Evolutionary conservation across 768 basidiomycete genomes (phyloP), one percentile per base, ranked within the genome.

Genomic region (Auriscalpium microsporum): DNA sequence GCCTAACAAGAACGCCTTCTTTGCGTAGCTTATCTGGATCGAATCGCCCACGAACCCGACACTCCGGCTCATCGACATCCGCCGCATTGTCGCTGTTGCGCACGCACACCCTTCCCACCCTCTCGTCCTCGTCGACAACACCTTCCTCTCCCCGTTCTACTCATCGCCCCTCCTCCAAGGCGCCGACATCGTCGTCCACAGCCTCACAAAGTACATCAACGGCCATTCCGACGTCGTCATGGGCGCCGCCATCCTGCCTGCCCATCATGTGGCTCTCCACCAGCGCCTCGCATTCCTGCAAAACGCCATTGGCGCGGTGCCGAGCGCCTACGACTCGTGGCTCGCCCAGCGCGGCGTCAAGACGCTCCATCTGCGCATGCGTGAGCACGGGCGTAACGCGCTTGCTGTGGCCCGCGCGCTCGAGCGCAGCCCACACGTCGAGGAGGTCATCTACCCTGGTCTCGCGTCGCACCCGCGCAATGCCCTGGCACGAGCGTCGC

Each of bases 21-120:
- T 23, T 16, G 19, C 38, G n/a, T 58, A 95, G 90, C 75, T 96
- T 10, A 79, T 99, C 54, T 97, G 94, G 93, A 83, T 96, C 61
- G 95, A 99, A 71, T 78, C 90, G 0, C 95, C 94, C 0, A 98
- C 95, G 3, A 98, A 97, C 73, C 95, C 95, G 0, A 91, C 91
- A 1, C 83, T 98, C 10, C 83, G 89, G 16, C 72, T 97, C 38
- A 83, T 94, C 40, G 87, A 92, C 64, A 84, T 98, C 66, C 69
- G 76, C 1, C 80, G 82, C 53, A 80, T 98, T 60, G 77, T 82
- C 23, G 65, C 76, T 10, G 71, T 95, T 50, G 84, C 84, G 2
- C 79, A 75, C 53, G 73, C 80, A 0, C 83, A 87, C 51, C 78
- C 82, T 0, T 76, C 81, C 0, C 66, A 71, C 0, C 94, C 94